Evolutionary conservation across 139 green algal species (phyloP).

Genomic region (Chlamydomonas sp.): DNA sequence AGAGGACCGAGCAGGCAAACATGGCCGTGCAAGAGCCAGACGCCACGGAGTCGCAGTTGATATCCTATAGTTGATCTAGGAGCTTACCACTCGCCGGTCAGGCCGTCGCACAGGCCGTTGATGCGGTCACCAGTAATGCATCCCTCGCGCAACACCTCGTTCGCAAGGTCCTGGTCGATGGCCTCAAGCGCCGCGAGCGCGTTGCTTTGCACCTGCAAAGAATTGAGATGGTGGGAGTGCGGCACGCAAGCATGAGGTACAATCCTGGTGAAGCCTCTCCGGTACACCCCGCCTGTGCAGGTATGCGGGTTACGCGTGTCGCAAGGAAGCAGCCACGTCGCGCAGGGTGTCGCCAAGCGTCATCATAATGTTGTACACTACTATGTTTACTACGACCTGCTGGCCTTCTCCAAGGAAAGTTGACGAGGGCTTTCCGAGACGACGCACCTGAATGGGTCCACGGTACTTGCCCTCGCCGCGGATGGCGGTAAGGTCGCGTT

Average conservation of each 20-base stretch:
- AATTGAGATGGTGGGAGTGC: neutral
- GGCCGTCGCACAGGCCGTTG: constrained; percentile 91
- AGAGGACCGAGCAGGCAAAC: no score
- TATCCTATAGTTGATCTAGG: neutral
- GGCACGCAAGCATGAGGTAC: neutral
- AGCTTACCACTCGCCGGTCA: constrained; percentile 89
- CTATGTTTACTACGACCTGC: no score
- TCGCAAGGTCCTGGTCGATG: constrained; percentile 76
- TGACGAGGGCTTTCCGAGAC: neutral
- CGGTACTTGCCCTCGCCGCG: constrained; percentile 94
- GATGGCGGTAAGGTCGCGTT: constrained; percentile 94
- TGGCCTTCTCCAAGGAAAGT: neutral
- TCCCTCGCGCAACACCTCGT: constrained; percentile 74
- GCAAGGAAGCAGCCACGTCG: no score
- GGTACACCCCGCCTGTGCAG: no score
- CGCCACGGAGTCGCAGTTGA: no score
- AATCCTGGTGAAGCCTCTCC: no score
- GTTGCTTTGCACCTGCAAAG: constrained; percentile 86
- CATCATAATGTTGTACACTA: no score
- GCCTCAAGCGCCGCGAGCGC: constrained; percentile 89
- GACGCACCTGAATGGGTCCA: constrained; percentile 89
- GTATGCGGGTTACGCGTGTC: no score
- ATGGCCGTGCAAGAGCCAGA: no score
- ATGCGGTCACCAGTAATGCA: constrained; percentile 92
- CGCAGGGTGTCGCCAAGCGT: no score